Base-by-base conservation (phyloP, 768 basidiomycete genomes). In the Trametes punicea region DNA sequence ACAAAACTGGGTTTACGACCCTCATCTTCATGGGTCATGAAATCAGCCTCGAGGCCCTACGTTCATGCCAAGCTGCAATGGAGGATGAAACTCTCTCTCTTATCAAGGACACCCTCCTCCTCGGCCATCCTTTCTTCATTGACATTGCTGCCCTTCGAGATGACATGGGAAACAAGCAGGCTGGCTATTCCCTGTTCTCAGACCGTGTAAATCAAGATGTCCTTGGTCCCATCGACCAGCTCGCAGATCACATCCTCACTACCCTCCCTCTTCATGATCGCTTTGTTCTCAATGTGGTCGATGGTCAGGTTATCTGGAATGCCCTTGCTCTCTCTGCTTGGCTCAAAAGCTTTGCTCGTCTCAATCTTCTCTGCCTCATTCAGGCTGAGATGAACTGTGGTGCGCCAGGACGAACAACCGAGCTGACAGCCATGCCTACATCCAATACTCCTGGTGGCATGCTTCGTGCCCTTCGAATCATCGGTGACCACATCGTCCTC, bases 301-400 rank as follows among this genome's bases (percentile, higher is more conserved):
- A 53, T 53, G 51, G 51, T 11, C 11, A 53, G 41, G 13, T 42
- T 1, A 16, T 53, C 4, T 53, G 51, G 51, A 53, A 53, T 33
- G 51, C 20, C 3, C 23, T 53, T 8, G 42, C 42, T 7, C 31
- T 53, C 23, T 53, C 51, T 8, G 42, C 5, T 2, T 53, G 51
- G 51, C 42, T 53, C 6, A 53, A n/a, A 9, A 42, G 42, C 3
- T 53, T 25, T 16, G 4, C 51, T 10, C 41, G 31, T 2, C 51
- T 53, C 15, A 27, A 53, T 20, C 51, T 53, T 21, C 51, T 53
- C 25, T 53, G 51, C 23, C 51, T 53, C 30, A 42, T 53, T 18
- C 51, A 53, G 23, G 51, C 51, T 10, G 51, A 53, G 51, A 53
- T 53, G 51, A 53, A 53, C 42, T 53, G 51, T 21, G 42, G 51